Base-by-base conservation (phyloP, 192 early-diverging fungal species). In the Lobulomyces angularis region DNA sequence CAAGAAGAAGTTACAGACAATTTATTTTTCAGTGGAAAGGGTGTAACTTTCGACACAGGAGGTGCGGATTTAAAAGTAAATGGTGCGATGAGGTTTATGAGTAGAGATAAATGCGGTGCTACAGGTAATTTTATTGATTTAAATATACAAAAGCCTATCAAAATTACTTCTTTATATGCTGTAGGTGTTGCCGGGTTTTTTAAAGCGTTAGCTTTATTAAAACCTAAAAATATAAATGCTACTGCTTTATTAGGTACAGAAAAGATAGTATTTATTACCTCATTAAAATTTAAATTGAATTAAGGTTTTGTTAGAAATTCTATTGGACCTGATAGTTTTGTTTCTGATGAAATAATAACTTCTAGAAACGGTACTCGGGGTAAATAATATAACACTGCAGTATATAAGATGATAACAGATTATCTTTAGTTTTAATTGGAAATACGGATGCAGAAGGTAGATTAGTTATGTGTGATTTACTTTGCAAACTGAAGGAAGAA, bases 381-480 rank as follows among this genome's bases (percentile, higher is more conserved):
- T 69, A 54, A 11, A 46, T 24, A 27, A 21, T 12, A 12, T 23
- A 41, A 18, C 19, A 3, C 3, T 3, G 28, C 12, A 12, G 17
- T 41, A 45, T 19, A 39, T 12, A 16, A 39, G 43, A 41, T 2
- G 17, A 39, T 25, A 23, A 29, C 17, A 1, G 21, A 31, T 19
- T 4, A 29, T 23, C 3, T 3, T 2, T 5, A 0, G 82, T 87
- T 3, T 52, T 84, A 37, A 75, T 86, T 45, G 78, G 74, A 41
- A 84, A 90, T 61, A 90, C 88, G 1, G 88, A 91, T 54, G 88
- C 86, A 27, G 88, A 91, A 58, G 88, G 88, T 24, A 78, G 88
- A 14, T 79, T 88, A 68, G 82, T 88, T 41, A 85, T 90, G 81
- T 77, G 80, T 1, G 83, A 86, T 54, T 66, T 79, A 8, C 60